Conservation (phyloP, 1,284 basidiomycete genomes). For the Ganoderma boninense region DNA sequence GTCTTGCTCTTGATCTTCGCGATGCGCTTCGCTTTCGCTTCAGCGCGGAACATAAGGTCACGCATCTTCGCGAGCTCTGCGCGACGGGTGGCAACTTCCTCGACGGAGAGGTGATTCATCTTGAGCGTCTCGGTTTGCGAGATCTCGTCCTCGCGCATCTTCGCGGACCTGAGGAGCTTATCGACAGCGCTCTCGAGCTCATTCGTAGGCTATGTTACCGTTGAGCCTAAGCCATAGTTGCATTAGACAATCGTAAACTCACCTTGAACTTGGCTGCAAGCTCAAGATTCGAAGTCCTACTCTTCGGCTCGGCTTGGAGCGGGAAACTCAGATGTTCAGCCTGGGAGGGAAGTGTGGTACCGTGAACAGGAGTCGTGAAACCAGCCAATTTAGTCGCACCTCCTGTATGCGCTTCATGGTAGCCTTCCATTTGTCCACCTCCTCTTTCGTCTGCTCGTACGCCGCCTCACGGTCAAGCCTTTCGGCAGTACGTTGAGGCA, state of each 20-base stretch:
- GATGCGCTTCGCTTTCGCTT: conserved; percentile 90
- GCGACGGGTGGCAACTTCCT: conserved; percentile 85
- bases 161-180: conserved; percentile 77
- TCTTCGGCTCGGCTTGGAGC: conserved; percentile 72
- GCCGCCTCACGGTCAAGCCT: conserved; percentile 93
- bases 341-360: conserved; percentile 44
- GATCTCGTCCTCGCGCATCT: conserved; percentile 84
- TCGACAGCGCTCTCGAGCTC: conserved; percentile 84
- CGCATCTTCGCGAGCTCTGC: conserved; percentile 88
- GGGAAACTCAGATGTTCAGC: conserved; percentile 95
- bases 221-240: not conserved
- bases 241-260: not conserved
- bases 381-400: conserved; percentile 45
- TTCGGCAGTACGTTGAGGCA: conserved; percentile 89
- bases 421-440: conserved; percentile 93
- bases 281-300: conserved; percentile 77
- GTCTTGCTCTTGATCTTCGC: conserved; percentile 97
- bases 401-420: conserved; percentile 91
- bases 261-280: conserved; percentile 87
- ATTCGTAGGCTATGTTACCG: conserved; percentile 66
- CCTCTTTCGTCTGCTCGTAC: conserved; percentile 91
- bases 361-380: not conserved
- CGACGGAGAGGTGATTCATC: conserved; percentile 82
- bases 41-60: conserved; percentile 94
- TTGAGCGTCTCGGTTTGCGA: conserved; percentile 82